phyloP scores from a whole-genome alignment of 345 rosid species.

The Xanthoceras sorbifolium region DNA sequence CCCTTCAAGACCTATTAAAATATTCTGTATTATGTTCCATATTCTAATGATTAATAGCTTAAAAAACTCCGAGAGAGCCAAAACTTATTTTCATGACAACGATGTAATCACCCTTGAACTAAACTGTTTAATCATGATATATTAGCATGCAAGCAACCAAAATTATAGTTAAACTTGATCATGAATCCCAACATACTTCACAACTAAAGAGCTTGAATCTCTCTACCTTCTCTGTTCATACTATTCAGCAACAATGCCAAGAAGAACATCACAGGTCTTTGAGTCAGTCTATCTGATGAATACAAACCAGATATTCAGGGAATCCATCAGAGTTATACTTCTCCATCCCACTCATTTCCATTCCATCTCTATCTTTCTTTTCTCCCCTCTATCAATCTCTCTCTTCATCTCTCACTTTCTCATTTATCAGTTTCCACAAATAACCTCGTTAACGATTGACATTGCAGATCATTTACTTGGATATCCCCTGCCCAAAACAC shows the following conservation, averaged over 20 bases:
- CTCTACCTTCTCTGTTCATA: background rate
- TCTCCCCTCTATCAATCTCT: constrained; percentile 36
- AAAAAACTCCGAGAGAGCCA: constrained; percentile 2
- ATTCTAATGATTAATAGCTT: constrained; percentile 11
- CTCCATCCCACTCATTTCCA: constrained; percentile 34
- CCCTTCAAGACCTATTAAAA: background rate
- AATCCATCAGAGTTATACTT: constrained; percentile 38
- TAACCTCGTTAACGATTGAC: constrained; percentile 15
- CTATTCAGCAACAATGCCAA: constrained; percentile 16
- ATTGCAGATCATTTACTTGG: constrained; percentile 19
- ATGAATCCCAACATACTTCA: background rate
- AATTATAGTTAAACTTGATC: constrained; percentile 1
- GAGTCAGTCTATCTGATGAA: constrained; percentile 25
- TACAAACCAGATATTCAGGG: constrained; percentile 27
- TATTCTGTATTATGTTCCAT: background rate
- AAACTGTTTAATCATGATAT: constrained; percentile 17
- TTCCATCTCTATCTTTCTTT: constrained; percentile 32
- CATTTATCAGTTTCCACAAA: constrained; percentile 20
- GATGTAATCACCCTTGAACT: constrained; percentile 5
- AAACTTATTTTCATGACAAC: background rate
- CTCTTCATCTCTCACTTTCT: constrained; percentile 36
- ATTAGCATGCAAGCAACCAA: constrained; percentile 26
- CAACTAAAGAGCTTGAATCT: constrained; percentile 5
- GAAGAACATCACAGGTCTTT: constrained; percentile 24
- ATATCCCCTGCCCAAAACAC: constrained; percentile 9